These are phyloP conservation scores for Periglandula ipomoeae DNA, from an alignment of 2,329 filamentous ascomycete genomes.

Conservation along the genomic window DNA sequence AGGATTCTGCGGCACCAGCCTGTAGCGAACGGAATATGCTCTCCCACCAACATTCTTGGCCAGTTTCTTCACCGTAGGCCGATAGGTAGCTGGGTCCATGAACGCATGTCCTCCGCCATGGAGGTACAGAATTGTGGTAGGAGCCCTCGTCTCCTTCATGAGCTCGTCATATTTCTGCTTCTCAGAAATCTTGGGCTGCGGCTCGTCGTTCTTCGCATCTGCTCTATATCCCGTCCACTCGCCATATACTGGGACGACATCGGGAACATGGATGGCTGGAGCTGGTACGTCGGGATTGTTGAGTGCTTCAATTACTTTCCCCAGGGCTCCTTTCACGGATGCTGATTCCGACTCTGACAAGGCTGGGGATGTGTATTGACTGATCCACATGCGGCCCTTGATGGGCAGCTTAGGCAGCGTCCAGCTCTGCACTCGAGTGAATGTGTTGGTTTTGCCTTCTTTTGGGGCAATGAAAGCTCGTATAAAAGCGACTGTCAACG, in stretches of 20 bases:
- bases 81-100: conserved; percentile 60
- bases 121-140: conserved; percentile 61
- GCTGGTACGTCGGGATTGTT: conserved; percentile 6
- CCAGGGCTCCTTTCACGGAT: conserved; percentile 47
- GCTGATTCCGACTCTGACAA: conserved; percentile 46
- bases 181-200: conserved; percentile 49
- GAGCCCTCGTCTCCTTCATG: conserved; percentile 56
- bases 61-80: conserved; percentile 47
- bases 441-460: conserved; percentile 32
- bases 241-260: conserved; percentile 49
- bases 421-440: conserved; percentile 56
- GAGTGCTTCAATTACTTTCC: conserved; percentile 39
- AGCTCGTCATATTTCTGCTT: conserved; percentile 54
- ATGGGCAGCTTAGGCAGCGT: conserved; percentile 55
- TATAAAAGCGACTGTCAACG: conserved; percentile 63
- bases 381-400: conserved; percentile 76
- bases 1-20: conserved; percentile 63
- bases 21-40: conserved; percentile 64
- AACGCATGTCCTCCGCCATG: conserved; percentile 70
- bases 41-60: conserved; percentile 59
- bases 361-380: conserved; percentile 53
- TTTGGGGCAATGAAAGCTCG: conserved; percentile 47
- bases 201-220: conserved; percentile 37
- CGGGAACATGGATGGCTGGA: conserved; percentile 32
- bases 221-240: conserved; percentile 69